A percentile compares a stretch with the other conserved stretches of the same genome.
phyloP scores from a whole-genome alignment of 1,284 basidiomycete genomes.

The Acaromyces ingoldii region DNA sequence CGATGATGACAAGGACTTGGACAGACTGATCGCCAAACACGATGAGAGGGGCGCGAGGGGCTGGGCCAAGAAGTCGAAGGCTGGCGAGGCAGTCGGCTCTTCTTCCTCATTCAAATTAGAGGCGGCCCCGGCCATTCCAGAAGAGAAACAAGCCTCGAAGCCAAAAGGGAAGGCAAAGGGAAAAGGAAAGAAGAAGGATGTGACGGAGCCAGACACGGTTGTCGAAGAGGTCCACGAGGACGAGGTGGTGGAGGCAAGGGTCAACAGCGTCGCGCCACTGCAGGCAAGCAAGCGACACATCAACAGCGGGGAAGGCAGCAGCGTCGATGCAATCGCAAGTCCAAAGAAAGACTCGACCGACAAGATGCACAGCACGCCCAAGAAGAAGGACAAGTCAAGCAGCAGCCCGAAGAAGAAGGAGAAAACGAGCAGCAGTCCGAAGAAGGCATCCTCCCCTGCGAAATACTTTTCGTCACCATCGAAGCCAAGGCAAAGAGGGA shows the following conservation, averaged over 20 bases:
- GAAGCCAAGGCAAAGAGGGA: conserved; percentile 5
- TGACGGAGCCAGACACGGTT: not conserved
- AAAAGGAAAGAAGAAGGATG: not conserved
- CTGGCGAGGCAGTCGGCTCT: not conserved
- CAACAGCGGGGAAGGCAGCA: too few species aligned
- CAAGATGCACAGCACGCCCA: not conserved
- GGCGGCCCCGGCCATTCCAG: not conserved
- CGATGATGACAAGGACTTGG: not conserved
- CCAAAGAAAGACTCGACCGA: too few species aligned
- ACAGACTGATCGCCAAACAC: not conserved
- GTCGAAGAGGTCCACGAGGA: not conserved
- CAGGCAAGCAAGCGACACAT: too few species aligned
- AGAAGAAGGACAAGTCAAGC: not conserved
- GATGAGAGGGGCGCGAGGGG: not conserved
- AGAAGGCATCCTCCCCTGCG: not conserved
- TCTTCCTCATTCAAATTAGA: not conserved
- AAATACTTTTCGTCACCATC: conserved; percentile 7
- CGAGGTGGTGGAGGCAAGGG: not conserved
- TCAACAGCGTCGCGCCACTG: too few species aligned
- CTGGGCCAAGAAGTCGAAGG: not conserved
- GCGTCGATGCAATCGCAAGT: too few species aligned
- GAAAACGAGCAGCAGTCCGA: not conserved
- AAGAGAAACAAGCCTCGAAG: not conserved
- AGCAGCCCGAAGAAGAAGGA: too few species aligned
- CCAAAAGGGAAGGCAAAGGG: not conserved